Conservation (phyloP, 1,139 yeast genomes). For the Saccharomyces pastorianus region DNA sequence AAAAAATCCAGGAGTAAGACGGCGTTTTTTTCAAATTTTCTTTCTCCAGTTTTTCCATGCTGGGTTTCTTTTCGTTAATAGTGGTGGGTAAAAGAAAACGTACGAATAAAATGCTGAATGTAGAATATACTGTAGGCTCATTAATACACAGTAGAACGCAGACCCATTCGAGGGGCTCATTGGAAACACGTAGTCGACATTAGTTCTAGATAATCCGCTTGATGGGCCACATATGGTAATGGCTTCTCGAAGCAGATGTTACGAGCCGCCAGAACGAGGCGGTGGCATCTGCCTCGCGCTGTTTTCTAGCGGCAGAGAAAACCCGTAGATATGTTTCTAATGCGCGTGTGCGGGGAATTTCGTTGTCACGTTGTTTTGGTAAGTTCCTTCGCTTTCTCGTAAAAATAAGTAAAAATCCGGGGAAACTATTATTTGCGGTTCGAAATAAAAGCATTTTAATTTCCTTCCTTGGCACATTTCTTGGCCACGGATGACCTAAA, state of each 20-base stretch:
- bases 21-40: not conserved
- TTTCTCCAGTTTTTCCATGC: not conserved
- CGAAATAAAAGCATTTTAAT: not conserved
- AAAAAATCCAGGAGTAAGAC: not conserved
- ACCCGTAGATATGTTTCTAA: not conserved
- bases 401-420: not conserved
- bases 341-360: not conserved
- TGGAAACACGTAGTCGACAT: not conserved
- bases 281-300: not conserved
- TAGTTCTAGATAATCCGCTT: not conserved
- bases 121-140: not conserved
- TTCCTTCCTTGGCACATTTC: not conserved
- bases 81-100: not conserved
- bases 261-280: not conserved
- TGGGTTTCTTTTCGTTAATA: not conserved
- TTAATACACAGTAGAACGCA: not conserved
- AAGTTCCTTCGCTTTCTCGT: not conserved
- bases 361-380: not conserved
- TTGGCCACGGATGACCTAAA: not conserved
- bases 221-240: not conserved
- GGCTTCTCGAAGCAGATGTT: not conserved
- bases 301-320: not conserved
- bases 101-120: too few species aligned
- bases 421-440: not conserved
- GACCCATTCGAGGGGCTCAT: not conserved